A percentile compares a stretch with the other conserved stretches of the same genome.
phyloP scores from a whole-genome alignment of 768 basidiomycete species.

The Leucosporidium scottii region DNA sequence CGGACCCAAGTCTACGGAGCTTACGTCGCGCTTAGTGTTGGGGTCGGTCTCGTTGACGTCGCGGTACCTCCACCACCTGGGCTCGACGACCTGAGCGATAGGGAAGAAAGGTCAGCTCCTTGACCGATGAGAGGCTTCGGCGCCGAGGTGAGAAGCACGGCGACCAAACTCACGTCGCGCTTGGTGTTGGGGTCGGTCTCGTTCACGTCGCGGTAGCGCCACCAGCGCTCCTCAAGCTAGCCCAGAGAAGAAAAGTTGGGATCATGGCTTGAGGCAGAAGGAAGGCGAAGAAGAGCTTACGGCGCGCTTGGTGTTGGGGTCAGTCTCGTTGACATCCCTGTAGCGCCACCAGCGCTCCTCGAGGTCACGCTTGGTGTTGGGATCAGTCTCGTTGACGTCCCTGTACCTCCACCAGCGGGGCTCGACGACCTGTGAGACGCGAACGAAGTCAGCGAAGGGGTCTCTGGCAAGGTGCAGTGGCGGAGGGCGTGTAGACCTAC shows the following conservation, averaged over 20 bases:
- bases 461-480: no score
- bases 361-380: background rate
- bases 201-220: background rate
- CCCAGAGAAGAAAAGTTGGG: background rate
- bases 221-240: background rate
- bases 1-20: no score
- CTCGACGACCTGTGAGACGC: background rate
- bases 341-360: no score
- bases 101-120: no score
- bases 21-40: background rate
- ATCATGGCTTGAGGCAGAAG: no score
- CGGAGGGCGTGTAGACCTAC: no score
- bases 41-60: background rate
- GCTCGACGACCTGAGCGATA: background rate
- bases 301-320: no score
- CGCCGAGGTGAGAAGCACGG: background rate
- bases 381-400: conserved; percentile 37
- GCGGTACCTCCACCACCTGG: background rate
- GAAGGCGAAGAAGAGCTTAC: no score
- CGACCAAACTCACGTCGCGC: conserved; percentile 1
- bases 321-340: no score
- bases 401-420: background rate
- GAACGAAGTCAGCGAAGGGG: background rate
- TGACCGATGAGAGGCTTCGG: background rate
- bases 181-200: conserved; percentile 37